A percentile compares a stretch with the other conserved stretches of the same genome.
phyloP scores from a whole-genome alignment of 2,329 filamentous ascomycete species.

The Trichoderma sp. region DNA sequence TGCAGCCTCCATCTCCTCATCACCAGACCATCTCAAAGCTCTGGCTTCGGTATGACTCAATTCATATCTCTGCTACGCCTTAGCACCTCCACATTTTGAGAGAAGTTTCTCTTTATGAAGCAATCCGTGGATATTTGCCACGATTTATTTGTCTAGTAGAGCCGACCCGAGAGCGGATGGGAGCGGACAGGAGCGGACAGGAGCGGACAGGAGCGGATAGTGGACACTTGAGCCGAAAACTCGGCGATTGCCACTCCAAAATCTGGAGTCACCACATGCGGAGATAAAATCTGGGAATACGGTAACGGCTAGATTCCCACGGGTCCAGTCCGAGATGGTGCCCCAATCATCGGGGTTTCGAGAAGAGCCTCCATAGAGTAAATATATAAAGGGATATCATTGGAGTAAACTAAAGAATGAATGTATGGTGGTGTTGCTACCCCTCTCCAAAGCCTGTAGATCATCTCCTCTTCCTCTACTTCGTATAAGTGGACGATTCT shows the following conservation, averaged over 20 bases:
- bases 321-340: not conserved
- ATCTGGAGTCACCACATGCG: not conserved
- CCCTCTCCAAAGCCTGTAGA: not conserved
- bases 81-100: not conserved
- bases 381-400: not conserved
- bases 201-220: constrained; percentile 7
- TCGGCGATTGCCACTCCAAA: not conserved
- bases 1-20: not conserved
- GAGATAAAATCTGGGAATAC: not conserved
- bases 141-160: not conserved
- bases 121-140: not conserved
- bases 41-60: constrained; percentile 4
- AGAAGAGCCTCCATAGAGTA: not conserved
- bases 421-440: not conserved
- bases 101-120: not conserved
- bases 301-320: not conserved
- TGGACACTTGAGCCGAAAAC: not conserved
- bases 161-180: not conserved
- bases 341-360: not conserved
- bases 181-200: not conserved
- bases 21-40: not conserved
- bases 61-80: not conserved
- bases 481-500: not conserved
- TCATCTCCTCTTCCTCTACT: not conserved
- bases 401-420: not conserved